Base-by-base conservation (phyloP, 176 grass and related monocot genomes). In the Urochloa ruziziensis region DNA sequence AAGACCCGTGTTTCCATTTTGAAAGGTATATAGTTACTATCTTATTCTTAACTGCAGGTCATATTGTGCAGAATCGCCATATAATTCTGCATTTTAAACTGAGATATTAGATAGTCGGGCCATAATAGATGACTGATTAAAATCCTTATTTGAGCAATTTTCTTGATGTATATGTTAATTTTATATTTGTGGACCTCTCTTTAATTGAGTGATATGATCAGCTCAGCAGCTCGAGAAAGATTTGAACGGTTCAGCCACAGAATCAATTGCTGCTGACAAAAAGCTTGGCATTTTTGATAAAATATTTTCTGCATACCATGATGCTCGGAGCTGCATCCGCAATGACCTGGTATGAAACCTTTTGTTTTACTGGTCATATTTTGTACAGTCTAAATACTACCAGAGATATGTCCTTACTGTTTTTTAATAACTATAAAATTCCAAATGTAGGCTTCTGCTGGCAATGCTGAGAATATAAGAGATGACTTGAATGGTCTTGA, bases 141-240 rank as follows among this genome's bases (percentile, higher is more conserved):
- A n/a, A 40, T 54, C 6, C 59, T 80, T 46, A 5, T 70, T 43
- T 69, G 19, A 62, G 27, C 29, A 60, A 32, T 67, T 69, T 81
- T 77, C 33, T 62, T 80, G 16, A 44, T 77, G 24, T 35, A 56
- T 56, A 8, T 64, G 14, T 53, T 76, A 80, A 17, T 83, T 84
- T 78, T 69, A 70, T 85, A 39, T 73, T 73, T 78, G 49, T 79
- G 33, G 61, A 81, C 44, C 10, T 80, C 47, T 83, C 86, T 82
- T 88, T 86, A 87, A 90, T 85, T 36, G 30, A 81, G 71, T 92
- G 39, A 63, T 91, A 56, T 94, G 73, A 89, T 91, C 96, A 98
- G 96, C 96, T 87, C 96, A 98, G 91, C 93, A 98, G 91, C 89
- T 95, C 65, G 96, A 95, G 89, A 98, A 81, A 80, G 96, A 95